phyloP scores from a whole-genome alignment of 352 stramenopile genomes.

The Phytopythium aichiense region DNA sequence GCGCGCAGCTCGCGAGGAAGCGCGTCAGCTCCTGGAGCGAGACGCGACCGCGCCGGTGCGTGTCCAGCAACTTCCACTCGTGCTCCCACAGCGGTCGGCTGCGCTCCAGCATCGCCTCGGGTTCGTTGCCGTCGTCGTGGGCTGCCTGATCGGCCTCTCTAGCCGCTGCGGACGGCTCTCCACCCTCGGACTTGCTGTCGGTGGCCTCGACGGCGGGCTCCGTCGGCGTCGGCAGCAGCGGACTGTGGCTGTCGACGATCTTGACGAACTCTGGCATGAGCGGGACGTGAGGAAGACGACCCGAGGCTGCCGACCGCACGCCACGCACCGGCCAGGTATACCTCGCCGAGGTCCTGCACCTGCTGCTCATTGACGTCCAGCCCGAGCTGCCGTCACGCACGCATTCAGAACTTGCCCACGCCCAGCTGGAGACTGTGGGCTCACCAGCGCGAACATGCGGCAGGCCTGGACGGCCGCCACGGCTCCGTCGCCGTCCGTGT shows the following conservation, averaged over 20 bases:
- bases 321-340: constrained; percentile 53
- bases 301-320: not conserved
- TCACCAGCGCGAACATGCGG: constrained; percentile 60
- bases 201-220: not conserved
- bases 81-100: constrained; percentile 32
- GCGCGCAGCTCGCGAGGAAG: constrained; percentile 46
- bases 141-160: not conserved
- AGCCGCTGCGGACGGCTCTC: not conserved
- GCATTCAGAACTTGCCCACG: no score
- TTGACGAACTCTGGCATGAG: constrained; percentile 54
- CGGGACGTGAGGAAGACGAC: not conserved
- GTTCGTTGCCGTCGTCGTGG: not conserved
- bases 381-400: constrained; percentile 27
- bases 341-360: constrained; percentile 52
- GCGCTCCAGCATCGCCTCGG: constrained; percentile 18
- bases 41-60: constrained; percentile 37
- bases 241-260: constrained; percentile 60
- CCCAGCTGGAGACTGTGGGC: not conserved
- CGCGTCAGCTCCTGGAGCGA: constrained; percentile 33
- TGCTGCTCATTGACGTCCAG: constrained; percentile 46
- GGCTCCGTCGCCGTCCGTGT: constrained; percentile 58
- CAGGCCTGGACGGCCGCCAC: constrained; percentile 52
- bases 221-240: constrained; percentile 1
- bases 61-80: constrained; percentile 61
- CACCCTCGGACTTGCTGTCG: not conserved